Base-by-base conservation (phyloP, 768 basidiomycete genomes). In the Trametes sanguinea region DNA sequence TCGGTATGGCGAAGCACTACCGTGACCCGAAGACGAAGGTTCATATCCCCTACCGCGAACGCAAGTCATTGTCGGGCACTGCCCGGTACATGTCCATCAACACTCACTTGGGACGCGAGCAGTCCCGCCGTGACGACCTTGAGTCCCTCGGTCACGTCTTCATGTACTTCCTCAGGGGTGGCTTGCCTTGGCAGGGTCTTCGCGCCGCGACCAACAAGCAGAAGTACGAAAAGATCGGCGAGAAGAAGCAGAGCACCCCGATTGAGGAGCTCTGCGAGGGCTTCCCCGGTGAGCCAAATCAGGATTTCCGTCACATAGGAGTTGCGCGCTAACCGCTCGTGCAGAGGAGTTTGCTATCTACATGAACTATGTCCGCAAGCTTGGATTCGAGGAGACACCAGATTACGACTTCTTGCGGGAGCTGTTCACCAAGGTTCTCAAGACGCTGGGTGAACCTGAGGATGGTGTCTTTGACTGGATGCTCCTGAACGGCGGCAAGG, bases 21-120 rank as follows among this genome's bases (percentile, higher is more conserved):
- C 88, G 97, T 58, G 97, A 99, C 76, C 96, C 96, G 0, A 98
- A 96, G 78, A 94, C 94, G 16, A 97, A 94, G 73, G 86, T 92
- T 60, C 96, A 99, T 76, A 99, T 99, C 63, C 96, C 97, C n/a
- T 99, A 99, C 77, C 87, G 97, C 67, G 96, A 99, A 74, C 87
- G 97, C 70, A 99, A 98, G 81, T 94, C 92, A 57, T 78, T 98
- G 51, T 94, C 92, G 14, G 96, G 96, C 13, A 98, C 96, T 37
- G 96, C 97, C 53, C 88, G 96, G 45, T 99, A 99, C 80, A 99
- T 99, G 96, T 94, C 91, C 51, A 99, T 98, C 82, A 99, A 99
- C 74, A 99, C 96, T 6, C 96, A 99, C 77, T 79, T 98, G 64
- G 96, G 96, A 35, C 88, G 96, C 64, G 95, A 96, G 78, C 88